These are phyloP conservation scores for Fragaria ananassa DNA, from an alignment of 306 rosid species.

Conservation along the genomic window DNA sequence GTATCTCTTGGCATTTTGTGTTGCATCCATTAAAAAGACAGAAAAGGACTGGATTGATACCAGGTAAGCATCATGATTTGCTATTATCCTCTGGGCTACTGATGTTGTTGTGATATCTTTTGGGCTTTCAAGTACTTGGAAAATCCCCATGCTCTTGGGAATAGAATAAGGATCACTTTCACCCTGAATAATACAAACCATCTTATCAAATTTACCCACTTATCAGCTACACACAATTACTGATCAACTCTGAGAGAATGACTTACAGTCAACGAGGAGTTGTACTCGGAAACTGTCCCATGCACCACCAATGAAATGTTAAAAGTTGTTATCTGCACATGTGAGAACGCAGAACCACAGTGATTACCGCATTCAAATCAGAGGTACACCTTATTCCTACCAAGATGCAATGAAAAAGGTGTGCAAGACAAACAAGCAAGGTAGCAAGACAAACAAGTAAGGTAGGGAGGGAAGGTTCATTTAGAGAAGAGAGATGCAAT, in stretches of 20 bases:
- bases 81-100: constrained; percentile 84
- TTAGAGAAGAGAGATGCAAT: not conserved
- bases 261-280: constrained; percentile 49
- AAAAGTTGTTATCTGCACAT: constrained; percentile 85
- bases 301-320: constrained; percentile 74
- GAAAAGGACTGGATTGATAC: constrained; percentile 32
- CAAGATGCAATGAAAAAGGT: not conserved
- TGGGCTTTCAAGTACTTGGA: constrained; percentile 84
- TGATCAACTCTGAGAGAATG: constrained; percentile 9
- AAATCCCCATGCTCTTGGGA: constrained; percentile 81
- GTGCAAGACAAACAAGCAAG: not conserved
- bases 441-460: not conserved
- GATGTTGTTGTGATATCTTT: constrained; percentile 69
- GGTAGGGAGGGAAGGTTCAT: not conserved
- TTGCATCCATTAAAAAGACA: not conserved
- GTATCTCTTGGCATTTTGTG: not conserved
- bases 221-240: not conserved
- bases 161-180: constrained; percentile 69
- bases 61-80: constrained; percentile 89
- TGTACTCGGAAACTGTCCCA: constrained; percentile 82
- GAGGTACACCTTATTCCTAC: not conserved
- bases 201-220: constrained; percentile 15
- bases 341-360: constrained; percentile 19
- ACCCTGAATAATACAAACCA: constrained; percentile 41
- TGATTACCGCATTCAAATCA: not conserved